phyloP scores from a whole-genome alignment of 2,329 filamentous ascomycete species.

The Exophiala xenobiotica region DNA sequence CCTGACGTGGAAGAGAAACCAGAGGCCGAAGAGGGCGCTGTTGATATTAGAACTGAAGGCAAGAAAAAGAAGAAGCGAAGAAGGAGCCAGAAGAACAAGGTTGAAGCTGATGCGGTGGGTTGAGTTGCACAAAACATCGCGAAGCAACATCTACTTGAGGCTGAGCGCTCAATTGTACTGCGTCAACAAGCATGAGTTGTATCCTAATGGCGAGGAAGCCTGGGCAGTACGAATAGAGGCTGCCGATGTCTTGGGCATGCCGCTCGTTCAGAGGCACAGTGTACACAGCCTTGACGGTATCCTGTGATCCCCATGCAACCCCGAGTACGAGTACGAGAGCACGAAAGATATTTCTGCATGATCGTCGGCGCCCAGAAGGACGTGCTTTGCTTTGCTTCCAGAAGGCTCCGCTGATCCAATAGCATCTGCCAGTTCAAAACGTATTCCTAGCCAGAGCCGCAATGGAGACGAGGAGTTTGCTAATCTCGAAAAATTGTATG shows the following conservation, averaged over 20 bases:
- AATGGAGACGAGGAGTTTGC: not conserved
- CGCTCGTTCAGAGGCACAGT: too few species aligned
- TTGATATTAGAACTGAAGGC: conserved; percentile 43
- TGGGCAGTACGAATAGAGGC: too few species aligned
- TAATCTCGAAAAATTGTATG: not conserved
- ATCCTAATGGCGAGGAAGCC: too few species aligned
- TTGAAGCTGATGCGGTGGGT: conserved; percentile 5
- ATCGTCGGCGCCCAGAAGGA: not conserved
- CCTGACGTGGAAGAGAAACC: conserved; percentile 22
- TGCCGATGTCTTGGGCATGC: too few species aligned
- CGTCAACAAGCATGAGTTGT: too few species aligned
- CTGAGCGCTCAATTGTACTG: too few species aligned
- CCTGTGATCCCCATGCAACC: too few species aligned
- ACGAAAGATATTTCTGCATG: not conserved
- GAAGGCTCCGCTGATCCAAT: not conserved
- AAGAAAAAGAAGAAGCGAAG: conserved; percentile 48
- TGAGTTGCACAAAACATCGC: too few species aligned
- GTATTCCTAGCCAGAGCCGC: not conserved
- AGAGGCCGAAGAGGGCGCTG: conserved; percentile 34
- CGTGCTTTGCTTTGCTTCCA: not conserved
- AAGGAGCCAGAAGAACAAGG: conserved; percentile 39
- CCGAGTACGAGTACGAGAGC: too few species aligned
- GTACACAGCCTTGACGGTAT: too few species aligned
- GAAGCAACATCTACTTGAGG: too few species aligned
- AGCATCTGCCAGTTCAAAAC: not conserved